A percentile compares a stretch with the other conserved stretches of the same genome.
These are phyloP conservation scores for Microsporum audouinii DNA, from an alignment of 2,329 filamentous ascomycete genomes.

Conservation along the genomic window DNA sequence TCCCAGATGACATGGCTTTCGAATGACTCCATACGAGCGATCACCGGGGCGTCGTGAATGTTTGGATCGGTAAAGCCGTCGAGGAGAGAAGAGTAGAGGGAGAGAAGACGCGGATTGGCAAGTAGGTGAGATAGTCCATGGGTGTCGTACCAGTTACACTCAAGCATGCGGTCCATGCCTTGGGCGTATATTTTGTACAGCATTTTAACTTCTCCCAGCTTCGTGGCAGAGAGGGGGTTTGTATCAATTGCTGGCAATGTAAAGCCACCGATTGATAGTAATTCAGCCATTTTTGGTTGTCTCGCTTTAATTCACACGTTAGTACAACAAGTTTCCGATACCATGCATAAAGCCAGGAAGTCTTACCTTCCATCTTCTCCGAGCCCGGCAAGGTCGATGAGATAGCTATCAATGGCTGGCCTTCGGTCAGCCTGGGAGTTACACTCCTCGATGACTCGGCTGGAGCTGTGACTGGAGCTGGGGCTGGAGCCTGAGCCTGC, in stretches of 20 bases:
- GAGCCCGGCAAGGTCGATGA: constrained; percentile 8
- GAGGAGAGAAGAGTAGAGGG: constrained; percentile 57
- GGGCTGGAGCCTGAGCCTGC: background rate
- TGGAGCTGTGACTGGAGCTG: background rate
- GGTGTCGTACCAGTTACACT: constrained; percentile 68
- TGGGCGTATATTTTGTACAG: constrained; percentile 66
- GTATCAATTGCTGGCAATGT: constrained; percentile 46
- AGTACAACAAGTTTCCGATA: background rate
- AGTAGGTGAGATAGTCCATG: constrained; percentile 45
- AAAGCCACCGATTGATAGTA: constrained; percentile 53
- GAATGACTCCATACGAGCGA: constrained; percentile 38
- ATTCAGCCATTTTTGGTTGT: constrained; percentile 62
- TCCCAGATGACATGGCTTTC: constrained; percentile 52
- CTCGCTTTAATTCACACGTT: constrained; percentile 36
- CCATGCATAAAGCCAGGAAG: background rate
- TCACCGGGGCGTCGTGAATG: constrained; percentile 27
- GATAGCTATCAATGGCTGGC: constrained; percentile 7
- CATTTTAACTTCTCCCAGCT: constrained; percentile 56
- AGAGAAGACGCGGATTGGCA: constrained; percentile 48
- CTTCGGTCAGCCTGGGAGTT: background rate
- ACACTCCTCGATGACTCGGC: background rate
- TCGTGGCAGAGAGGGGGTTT: constrained; percentile 34
- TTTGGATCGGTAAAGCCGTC: constrained; percentile 33
- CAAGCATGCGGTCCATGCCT: constrained; percentile 63
- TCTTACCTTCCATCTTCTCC: constrained; percentile 11